Base-by-base conservation (phyloP, 73 alveolate species). In the Tetrahymena thermophila region DNA sequence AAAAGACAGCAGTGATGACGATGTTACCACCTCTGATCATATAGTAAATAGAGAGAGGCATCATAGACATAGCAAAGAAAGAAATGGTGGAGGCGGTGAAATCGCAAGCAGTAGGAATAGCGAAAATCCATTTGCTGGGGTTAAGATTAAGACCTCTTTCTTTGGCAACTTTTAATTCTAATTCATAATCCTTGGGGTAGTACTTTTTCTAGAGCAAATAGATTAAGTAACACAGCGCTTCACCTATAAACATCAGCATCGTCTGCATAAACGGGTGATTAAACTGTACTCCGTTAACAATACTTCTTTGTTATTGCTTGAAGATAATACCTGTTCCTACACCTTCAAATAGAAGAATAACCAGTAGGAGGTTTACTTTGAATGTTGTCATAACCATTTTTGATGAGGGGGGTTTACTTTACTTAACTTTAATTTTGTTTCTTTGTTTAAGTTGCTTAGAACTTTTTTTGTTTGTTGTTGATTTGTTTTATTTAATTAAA, bases 21-120 rank as follows among this genome's bases (percentile, higher is more conserved):
- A 99, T 98, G 94, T 98, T 98, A 19, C 97, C 97, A 16, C 99
- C 99, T 97, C 99, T 98, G 96, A 99, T 57, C 99, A 99, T 99
- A 95, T 98, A 99, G 94, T 98, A 99, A 94, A 99, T 98, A 85
- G 98, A 95, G 25, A 99, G 98, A 34, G 98, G 96, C 94, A 98
- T 96, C 94, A 97, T 96, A 21, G 98, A 96, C 94, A 98, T 94
- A 16, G 99, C 99, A 96, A 98, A 96, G 94, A 98, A 97, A 93
- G 97, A 97, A 58, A 98, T 58, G 57, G 99, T 96, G 19, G 99
- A 95, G 3, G 98, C 99, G 2, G 95, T 34, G 84, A 97, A 96
- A 96, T 98, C 99, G 85, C 98, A 98, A 19, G 93, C 55, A 23
- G 99, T 98, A 42, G 99, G 98, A 93, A 98, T 96, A 14, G 96